Evolutionary conservation across 2,329 filamentous ascomycete species (phyloP), one percentile per base, ranked within the genome.

Genomic region (Trichoderma atrobrunneum): DNA sequence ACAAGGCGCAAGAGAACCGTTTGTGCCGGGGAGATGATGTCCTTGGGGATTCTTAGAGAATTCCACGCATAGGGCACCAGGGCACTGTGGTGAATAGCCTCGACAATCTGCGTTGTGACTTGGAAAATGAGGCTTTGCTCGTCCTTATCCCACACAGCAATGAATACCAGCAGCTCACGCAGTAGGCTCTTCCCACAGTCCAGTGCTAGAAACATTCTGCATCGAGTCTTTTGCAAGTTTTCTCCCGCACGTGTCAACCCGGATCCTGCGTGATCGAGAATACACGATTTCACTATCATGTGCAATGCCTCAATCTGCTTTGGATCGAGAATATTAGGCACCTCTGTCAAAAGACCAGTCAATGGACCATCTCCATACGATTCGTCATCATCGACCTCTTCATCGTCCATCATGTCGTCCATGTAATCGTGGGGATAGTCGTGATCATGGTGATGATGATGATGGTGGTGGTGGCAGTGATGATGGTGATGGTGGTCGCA

Each of bases 211-310:
- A 98, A 89, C 78, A 98, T 92, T 78, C 97, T 93, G 78, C 95
- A 98, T 26, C 95, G 87, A 1, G 95, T 93, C 74, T 94, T 93
- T 81, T 98, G 94, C 82, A 97, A 90, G 78, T 95, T 97, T 78
- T 94, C 92, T 21, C 91, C 91, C 14, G 87, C 87, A 11, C 85
- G 81, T 59, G 91, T 92, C 8, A 89, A 83, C 0, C 90, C 89
- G 74, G 92, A 91, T 73, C 92, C 93, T 72, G 89, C 86, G n/a
- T 90, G 90, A 77, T 97, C 93, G 26, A 97, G 90, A 68, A 98
- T 97, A 74, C 95, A 97, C 16, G 93, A 95, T 84, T 98, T 97
- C 77, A 98, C 92, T 73, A 98, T 97, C 95, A 98, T 97, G 70
- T 97, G 95, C 68, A 98, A 84, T 7, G 96, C 95, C 81, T 98